Evolutionary conservation across 768 basidiomycete species (phyloP).

Genomic region (Hericium rajendrae): DNA sequence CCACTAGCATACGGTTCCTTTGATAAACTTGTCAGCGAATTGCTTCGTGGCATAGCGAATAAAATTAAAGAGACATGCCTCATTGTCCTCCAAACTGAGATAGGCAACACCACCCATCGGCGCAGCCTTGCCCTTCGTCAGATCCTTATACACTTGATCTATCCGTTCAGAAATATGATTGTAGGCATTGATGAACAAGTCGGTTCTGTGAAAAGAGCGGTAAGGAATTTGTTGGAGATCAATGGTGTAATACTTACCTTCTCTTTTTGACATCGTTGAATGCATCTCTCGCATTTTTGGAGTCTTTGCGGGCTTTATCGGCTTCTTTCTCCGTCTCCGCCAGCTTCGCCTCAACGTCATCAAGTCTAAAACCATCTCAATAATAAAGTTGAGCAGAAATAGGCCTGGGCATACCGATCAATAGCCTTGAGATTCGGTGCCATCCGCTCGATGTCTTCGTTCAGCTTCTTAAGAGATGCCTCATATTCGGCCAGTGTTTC

Average conservation of each 20-base stretch:
- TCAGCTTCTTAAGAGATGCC: constrained; percentile 57
- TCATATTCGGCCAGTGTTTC: constrained; percentile 69
- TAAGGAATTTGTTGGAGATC: background rate
- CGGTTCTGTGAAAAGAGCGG: constrained; percentile 34
- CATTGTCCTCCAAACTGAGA: constrained; percentile 89
- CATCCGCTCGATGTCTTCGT: constrained; percentile 81
- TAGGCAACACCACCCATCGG: constrained; percentile 97
- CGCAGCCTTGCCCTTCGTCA: constrained; percentile 89
- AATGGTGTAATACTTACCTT: constrained; percentile 37
- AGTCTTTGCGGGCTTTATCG: constrained; percentile 84
- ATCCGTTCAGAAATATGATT: constrained; percentile 93
- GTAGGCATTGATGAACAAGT: constrained; percentile 93
- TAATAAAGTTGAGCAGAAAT: background rate
- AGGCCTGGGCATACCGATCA: constrained; percentile 47
- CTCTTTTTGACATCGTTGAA: constrained; percentile 82
- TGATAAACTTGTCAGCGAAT: background rate
- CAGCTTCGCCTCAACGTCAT: constrained; percentile 77
- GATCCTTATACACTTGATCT: constrained; percentile 93
- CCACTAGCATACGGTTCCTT: constrained; percentile 81
- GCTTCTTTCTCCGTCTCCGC: constrained; percentile 88
- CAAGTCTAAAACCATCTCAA: constrained; percentile 38
- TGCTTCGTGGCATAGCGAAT: background rate
- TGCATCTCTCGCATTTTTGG: constrained; percentile 81
- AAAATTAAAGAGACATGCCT: constrained; percentile 39
- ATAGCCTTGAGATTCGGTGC: constrained; percentile 97